Conservation (phyloP, 495 filamentous ascomycete species). For the Talaromyces borbonicus region DNA sequence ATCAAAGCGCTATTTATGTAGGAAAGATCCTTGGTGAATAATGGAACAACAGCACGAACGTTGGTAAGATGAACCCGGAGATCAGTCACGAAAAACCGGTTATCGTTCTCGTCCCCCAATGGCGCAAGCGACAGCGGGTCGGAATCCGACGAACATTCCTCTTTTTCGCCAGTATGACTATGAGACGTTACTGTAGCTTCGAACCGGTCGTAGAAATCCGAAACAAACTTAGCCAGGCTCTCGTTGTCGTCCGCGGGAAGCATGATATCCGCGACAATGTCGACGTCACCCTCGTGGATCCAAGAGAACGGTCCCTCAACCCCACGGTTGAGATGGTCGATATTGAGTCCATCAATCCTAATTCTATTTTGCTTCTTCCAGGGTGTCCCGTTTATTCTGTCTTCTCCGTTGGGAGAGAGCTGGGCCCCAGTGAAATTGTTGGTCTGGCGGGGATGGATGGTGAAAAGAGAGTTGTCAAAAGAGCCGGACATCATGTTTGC, state of each 20-base stretch:
- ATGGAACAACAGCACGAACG: slow-evolving; percentile 78
- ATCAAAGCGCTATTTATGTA: slow-evolving; percentile 95
- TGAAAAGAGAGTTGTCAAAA: slow-evolving; percentile 92
- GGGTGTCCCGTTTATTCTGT: slow-evolving; percentile 37
- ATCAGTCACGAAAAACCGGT: slow-evolving; percentile 79
- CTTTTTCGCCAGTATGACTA: slow-evolving; percentile 28
- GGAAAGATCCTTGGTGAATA: slow-evolving; percentile 82
- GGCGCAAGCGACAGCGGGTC: slow-evolving; percentile 10
- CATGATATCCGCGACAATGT: slow-evolving; percentile 92
- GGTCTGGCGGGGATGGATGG: slow-evolving; percentile 86
- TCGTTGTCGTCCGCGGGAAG: slow-evolving; percentile 80
- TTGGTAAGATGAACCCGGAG: slow-evolving; percentile 84
- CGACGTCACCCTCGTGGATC: slow-evolving; percentile 93
- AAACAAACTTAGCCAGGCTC: slow-evolving; percentile 81
- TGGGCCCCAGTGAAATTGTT: slow-evolving; percentile 56
- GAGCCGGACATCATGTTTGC: slow-evolving; percentile 94
- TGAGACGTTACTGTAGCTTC: slow-evolving; percentile 82
- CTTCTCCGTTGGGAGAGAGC: slow-evolving; percentile 41
- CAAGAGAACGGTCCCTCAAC: slow-evolving; percentile 92
- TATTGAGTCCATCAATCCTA: slow-evolving; percentile 85
- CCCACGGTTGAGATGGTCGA: slow-evolving; percentile 91
- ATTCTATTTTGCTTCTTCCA: slow-evolving; percentile 94
- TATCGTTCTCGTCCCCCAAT: slow-evolving; percentile 32
- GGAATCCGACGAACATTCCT: slow-evolving; percentile 9
- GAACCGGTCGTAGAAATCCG: slow-evolving; percentile 87